Evolutionary conservation across 2,329 filamentous ascomycete species (phyloP).

Genomic region (Diaporthe sp.): DNA sequence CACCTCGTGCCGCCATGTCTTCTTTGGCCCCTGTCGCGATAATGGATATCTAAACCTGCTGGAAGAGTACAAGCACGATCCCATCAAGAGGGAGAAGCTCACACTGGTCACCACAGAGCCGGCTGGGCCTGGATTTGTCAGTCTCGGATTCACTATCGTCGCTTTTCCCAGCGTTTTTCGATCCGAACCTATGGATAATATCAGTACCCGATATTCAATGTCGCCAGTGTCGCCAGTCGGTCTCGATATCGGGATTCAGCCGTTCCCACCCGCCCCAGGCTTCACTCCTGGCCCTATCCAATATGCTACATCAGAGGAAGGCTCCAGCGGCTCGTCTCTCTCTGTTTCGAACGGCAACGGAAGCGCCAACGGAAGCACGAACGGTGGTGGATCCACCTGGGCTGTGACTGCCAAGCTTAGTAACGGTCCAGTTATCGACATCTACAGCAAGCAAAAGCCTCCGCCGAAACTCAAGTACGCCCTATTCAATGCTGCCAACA

Average conservation of each 20-base stretch:
- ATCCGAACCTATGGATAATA: constrained; percentile 46
- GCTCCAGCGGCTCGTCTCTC: not conserved
- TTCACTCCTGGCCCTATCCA: not conserved
- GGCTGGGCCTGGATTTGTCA: constrained; percentile 49
- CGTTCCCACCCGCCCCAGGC: constrained; percentile 31
- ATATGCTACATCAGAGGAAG: constrained; percentile 13
- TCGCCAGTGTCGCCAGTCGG: not conserved
- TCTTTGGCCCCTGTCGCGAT: constrained; percentile 53
- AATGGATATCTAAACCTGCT: constrained; percentile 53
- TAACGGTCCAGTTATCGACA: constrained; percentile 37
- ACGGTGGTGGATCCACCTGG: constrained; percentile 11
- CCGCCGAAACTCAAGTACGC: constrained; percentile 35
- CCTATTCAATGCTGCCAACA: constrained; percentile 38
- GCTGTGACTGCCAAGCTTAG: constrained; percentile 38
- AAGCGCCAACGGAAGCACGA: not conserved
- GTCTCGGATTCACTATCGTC: constrained; percentile 48
- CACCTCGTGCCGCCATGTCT: constrained; percentile 50
- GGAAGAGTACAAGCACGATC: constrained; percentile 50
- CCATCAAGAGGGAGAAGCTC: constrained; percentile 46
- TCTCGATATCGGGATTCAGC: constrained; percentile 38
- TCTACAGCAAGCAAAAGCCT: constrained; percentile 36
- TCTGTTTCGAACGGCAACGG: constrained; percentile 7
- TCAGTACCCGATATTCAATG: not conserved
- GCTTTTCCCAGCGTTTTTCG: constrained; percentile 50
- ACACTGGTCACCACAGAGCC: constrained; percentile 51